A percentile compares a stretch with the other conserved stretches of the same genome.
Evolutionary conservation across 2,329 filamentous ascomycete genomes (phyloP).

Genomic region (Xylariaceae sp.): DNA sequence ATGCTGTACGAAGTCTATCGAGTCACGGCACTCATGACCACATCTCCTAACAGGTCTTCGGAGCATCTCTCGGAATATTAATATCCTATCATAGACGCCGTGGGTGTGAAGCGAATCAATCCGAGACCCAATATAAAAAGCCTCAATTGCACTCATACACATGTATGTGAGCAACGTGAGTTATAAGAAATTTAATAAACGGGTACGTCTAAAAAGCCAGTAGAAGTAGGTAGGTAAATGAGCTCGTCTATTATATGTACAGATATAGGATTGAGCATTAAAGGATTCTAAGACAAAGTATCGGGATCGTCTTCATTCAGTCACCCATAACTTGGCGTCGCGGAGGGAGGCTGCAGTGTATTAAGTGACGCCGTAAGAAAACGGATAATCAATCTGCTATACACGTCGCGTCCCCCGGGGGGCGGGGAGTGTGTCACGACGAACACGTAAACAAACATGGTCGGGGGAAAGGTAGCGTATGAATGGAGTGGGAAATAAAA

Average conservation of each 20-base stretch:
- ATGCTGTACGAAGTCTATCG: neutral
- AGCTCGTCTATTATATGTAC: neutral
- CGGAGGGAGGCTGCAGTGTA: neutral
- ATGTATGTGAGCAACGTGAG: neutral
- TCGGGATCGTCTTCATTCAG: neutral
- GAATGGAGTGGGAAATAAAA: neutral
- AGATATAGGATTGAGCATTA: neutral
- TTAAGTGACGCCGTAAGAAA: neutral
- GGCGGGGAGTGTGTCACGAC: neutral
- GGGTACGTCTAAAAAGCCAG: too few species aligned
- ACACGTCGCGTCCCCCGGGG: neutral
- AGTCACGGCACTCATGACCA: slow-evolving; percentile 2
- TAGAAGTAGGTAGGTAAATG: too few species aligned
- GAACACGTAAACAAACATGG: neutral
- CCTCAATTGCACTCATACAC: neutral
- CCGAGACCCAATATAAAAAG: neutral
- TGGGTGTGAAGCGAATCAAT: neutral
- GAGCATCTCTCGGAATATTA: neutral
- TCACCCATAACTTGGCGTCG: neutral
- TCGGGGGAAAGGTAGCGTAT: neutral
- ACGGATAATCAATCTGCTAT: neutral
- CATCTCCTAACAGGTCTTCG: neutral
- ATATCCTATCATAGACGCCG: neutral
- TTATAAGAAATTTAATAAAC: too few species aligned
- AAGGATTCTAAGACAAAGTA: neutral